These are phyloP conservation scores for Plantago elongata DNA, from an alignment of 257 asterid species.

Conservation along the genomic window DNA sequence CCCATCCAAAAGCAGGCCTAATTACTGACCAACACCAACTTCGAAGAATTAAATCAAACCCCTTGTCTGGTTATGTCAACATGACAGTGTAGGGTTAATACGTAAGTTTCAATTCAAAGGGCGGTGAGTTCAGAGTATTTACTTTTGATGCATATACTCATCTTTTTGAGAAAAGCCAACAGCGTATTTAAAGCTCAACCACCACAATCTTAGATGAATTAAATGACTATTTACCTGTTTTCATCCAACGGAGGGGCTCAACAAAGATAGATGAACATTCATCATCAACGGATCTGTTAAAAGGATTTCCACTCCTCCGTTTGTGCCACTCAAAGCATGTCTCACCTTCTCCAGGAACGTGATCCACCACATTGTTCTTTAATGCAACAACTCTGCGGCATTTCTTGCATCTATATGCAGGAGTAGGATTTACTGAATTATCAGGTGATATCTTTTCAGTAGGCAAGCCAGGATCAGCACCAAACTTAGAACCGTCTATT, in stretches of 20 bases:
- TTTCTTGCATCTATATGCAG: constrained; percentile 85
- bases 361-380: constrained; percentile 72
- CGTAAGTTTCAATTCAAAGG: no score
- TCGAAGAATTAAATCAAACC: no score
- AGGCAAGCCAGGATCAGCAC: constrained; percentile 77
- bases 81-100: no score
- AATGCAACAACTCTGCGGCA: constrained; percentile 85
- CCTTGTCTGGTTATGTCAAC: no score
- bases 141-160: not conserved
- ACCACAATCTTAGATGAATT: not conserved
- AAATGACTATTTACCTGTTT: constrained; percentile 44
- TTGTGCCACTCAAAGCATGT: constrained; percentile 75
- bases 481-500: constrained; percentile 67
- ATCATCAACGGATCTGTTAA: constrained; percentile 42
- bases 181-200: not conserved
- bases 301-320: constrained; percentile 74
- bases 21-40: no score
- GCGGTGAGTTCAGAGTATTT: not conserved
- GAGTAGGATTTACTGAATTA: constrained; percentile 34
- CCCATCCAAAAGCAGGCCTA: no score
- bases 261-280: constrained; percentile 87
- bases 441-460: constrained; percentile 37
- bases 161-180: not conserved
- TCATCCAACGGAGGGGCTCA: constrained; percentile 99
- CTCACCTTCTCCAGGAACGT: constrained; percentile 95